Base-by-base conservation (phyloP, 148 eudicot genomes). In the Cornus kousa region DNA sequence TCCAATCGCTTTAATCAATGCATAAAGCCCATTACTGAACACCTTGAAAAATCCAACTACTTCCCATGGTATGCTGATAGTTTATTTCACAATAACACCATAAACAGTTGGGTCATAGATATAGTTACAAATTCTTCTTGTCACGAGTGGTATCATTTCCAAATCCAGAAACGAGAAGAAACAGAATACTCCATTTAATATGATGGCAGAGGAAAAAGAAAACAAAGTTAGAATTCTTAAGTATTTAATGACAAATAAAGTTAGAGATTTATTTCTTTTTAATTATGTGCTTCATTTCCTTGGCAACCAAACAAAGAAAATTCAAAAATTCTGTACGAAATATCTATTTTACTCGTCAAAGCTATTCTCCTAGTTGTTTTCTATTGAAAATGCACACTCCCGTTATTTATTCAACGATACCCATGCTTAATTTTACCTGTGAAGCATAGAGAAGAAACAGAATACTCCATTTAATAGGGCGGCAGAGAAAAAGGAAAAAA, bases 1-100 rank as follows among this genome's bases (percentile, higher is more conserved):
- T 70, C 92, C 93, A 72, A 86, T 71, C 39, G 85, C 87, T 75
- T 69, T 82, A 83, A 84, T 77, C 35, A 89, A 80, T 48, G 91
- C 3, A 70, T 22, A 50, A 35, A 67, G 77, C 77, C 62, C 50
- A 78, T 72, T 9, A 53, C 31, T 23, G 19, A 70, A 55, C 13
- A 71, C 10, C 57, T 22, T 14, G n/a, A 64, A 35, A 31, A 20
- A 33, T 24, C 55, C 17, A 7, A 74, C 14, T 20, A 66, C 6
- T 53, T 24, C 39, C 39, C 8, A 23, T 10, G 19, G 7, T 5
- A 20, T 12, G 59, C 77, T 40, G 16, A 69, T 11, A 71, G 17
- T 37, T 48, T 59, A 69, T 67, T 46, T 72, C 70, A 65, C 32
- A 46, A 7, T 4, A 24, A 37, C 57, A 68, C 39, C 70, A 73